Evolutionary conservation across 176 grass and related monocot genomes (phyloP).

Genomic region (Miscanthus lutarioriparius): DNA sequence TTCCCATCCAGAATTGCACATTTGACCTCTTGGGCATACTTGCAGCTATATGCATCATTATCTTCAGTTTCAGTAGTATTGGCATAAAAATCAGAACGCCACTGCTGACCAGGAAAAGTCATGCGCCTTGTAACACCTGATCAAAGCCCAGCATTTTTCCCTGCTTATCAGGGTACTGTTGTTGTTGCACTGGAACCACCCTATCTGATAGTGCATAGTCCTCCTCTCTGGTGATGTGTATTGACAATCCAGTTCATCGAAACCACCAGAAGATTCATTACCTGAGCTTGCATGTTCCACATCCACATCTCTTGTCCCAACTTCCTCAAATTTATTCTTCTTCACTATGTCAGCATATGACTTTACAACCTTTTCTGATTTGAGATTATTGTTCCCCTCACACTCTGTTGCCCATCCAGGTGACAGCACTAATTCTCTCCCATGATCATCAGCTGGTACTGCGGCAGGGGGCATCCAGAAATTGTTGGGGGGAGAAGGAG

Average conservation of each 20-base stretch:
- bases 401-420: slow-evolving; percentile 1
- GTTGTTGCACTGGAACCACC: slow-evolving; percentile 36
- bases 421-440: not conserved
- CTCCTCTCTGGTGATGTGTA: slow-evolving; percentile 15
- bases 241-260: slow-evolving; percentile 33
- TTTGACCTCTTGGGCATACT: slow-evolving; percentile 21
- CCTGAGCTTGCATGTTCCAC: slow-evolving; percentile 18
- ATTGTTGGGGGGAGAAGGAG: too few species aligned
- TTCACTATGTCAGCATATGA: too few species aligned
- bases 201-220: too few species aligned
- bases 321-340: too few species aligned
- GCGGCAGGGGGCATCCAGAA: slow-evolving; percentile 21
- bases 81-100: slow-evolving; percentile 21
- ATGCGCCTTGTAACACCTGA: slow-evolving; percentile 26
- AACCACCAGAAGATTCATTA: slow-evolving; percentile 28
- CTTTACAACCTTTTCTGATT: slow-evolving; percentile 17
- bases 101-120: slow-evolving; percentile 19
- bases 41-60: slow-evolving; percentile 3
- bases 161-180: slow-evolving; percentile 24
- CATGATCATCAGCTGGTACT: slow-evolving; percentile 10
- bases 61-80: slow-evolving; percentile 29
- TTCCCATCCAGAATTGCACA: slow-evolving; percentile 26
- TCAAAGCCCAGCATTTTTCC: slow-evolving; percentile 22
- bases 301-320: too few species aligned
- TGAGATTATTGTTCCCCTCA: slow-evolving; percentile 4